These are phyloP conservation scores for Arachis monticola DNA, from an alignment of 331 rosid genomes.

Conservation along the genomic window DNA sequence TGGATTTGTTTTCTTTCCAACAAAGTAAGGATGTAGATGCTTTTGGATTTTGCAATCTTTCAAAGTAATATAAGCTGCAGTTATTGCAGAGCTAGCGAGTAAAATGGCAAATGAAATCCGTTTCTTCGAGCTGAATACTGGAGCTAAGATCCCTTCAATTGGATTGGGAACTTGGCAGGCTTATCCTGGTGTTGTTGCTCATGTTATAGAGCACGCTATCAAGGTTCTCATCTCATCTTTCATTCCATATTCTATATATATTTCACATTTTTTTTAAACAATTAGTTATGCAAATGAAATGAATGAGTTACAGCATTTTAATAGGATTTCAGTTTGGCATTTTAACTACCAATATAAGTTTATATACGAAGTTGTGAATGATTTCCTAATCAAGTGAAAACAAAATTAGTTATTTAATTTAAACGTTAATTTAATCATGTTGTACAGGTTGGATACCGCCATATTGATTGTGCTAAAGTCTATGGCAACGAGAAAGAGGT, in stretches of 20 bases:
- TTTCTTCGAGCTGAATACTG: slow-evolving; percentile 58
- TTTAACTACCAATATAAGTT: neutral
- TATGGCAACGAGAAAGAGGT: slow-evolving; percentile 74
- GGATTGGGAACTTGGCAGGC: slow-evolving; percentile 80
- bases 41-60: too few relatives aligned
- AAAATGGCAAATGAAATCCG: slow-evolving; percentile 37
- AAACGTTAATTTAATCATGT: neutral
- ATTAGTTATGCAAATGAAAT: too few relatives aligned
- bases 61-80: too few relatives aligned
- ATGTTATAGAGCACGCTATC: slow-evolving; percentile 49
- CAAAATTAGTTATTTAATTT: neutral
- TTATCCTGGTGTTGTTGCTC: slow-evolving; percentile 31
- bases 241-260: neutral
- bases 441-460: slow-evolving; percentile 66
- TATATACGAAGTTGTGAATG: too few relatives aligned
- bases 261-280: too few relatives aligned
- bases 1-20: too few relatives aligned
- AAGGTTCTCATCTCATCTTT: slow-evolving; percentile 44
- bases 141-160: slow-evolving; percentile 64
- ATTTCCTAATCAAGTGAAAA: too few relatives aligned
- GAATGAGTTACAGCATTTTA: neutral
- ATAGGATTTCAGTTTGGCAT: neutral
- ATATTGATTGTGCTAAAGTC: slow-evolving; percentile 74
- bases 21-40: too few relatives aligned
- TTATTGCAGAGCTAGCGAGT: neutral